Percentiles rank a stretch among this genome's conserved stretches.
Evolutionary conservation across 208 protist genomes (phyloP).

Genomic region (Leptomonas seymouri): DNA sequence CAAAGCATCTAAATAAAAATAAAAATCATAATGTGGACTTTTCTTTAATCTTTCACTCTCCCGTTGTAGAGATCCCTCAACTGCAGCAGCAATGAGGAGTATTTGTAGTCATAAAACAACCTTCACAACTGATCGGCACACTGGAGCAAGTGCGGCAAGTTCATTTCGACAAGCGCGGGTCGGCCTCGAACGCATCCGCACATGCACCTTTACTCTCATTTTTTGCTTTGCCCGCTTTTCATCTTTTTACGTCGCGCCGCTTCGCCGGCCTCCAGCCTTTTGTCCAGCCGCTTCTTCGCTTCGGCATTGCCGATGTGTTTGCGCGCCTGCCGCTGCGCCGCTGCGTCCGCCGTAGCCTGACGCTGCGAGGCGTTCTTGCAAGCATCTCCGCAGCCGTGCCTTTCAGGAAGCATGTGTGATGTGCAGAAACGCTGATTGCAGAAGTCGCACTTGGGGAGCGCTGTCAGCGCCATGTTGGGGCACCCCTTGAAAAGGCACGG

Average conservation of each 20-base stretch:
- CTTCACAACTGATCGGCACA: too few relatives aligned
- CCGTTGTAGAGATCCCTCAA: too few relatives aligned
- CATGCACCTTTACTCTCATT: constrained; percentile 20
- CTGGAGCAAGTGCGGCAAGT: too few relatives aligned
- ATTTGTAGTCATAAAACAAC: too few relatives aligned
- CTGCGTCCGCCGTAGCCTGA: constrained; percentile 63
- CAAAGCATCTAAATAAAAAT: too few relatives aligned
- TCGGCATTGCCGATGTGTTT: constrained; percentile 80
- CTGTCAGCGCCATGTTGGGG: constrained; percentile 48
- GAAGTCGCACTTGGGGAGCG: constrained; percentile 67
- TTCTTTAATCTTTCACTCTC: too few relatives aligned
- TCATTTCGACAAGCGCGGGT: too few relatives aligned
- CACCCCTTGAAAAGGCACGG: constrained; percentile 37
- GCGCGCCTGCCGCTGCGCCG: constrained; percentile 49
- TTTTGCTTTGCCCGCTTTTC: constrained; percentile 25
- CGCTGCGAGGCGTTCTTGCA: constrained; percentile 62
- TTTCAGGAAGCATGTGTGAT: constrained; percentile 76
- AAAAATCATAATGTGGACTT: too few relatives aligned
- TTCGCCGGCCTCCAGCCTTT: constrained; percentile 53
- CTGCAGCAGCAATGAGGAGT: too few relatives aligned
- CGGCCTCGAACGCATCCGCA: too few relatives aligned
- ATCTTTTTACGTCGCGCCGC: constrained; percentile 65
- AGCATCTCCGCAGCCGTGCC: constrained; percentile 83
- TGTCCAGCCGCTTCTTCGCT: constrained; percentile 61
- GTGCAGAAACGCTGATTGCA: constrained; percentile 77